Percentiles rank a stretch among this genome's conserved stretches.
Conservation (phyloP, 2,329 filamentous ascomycete species). For the Pyricularia sp. region DNA sequence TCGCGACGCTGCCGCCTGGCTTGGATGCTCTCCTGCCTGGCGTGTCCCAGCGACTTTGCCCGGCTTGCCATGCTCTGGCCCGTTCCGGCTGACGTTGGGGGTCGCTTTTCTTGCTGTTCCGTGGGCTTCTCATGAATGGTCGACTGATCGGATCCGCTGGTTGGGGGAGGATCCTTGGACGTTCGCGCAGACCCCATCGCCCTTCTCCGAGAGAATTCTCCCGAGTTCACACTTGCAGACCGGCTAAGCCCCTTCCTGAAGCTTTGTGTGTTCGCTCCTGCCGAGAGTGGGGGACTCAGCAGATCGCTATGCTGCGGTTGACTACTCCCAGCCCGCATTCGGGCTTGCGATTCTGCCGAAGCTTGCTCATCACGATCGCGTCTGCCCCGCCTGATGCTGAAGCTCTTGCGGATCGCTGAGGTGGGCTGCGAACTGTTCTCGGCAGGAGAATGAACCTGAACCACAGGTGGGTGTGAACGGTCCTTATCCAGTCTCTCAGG, state of each 20-base stretch:
- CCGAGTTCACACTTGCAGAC: slow-evolving; percentile 85
- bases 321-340: slow-evolving; percentile 41
- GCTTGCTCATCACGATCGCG: slow-evolving; percentile 38
- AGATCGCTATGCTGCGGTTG: slow-evolving; percentile 68
- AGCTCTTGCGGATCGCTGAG: slow-evolving; percentile 53
- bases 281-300: slow-evolving; percentile 57
- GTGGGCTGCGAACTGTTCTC: background rate
- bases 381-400: slow-evolving; percentile 58
- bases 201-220: slow-evolving; percentile 57
- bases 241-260: slow-evolving; percentile 62
- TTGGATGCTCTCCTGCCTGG: slow-evolving; percentile 83
- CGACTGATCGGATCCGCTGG: slow-evolving; percentile 70
- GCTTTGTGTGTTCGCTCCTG: slow-evolving; percentile 40
- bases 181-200: slow-evolving; percentile 29
- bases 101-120: slow-evolving; percentile 33
- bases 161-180: slow-evolving; percentile 53
- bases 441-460: slow-evolving; percentile 70
- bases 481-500: slow-evolving; percentile 35
- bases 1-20: slow-evolving; percentile 58
- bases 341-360: slow-evolving; percentile 19
- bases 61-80: slow-evolving; percentile 53
- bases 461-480: slow-evolving; percentile 55
- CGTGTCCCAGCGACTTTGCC: slow-evolving; percentile 80
- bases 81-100: slow-evolving; percentile 10
- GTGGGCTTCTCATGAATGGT: slow-evolving; percentile 37